Evolutionary conservation across 371 early-diverging fungal genomes (phyloP), one percentile per base, ranked within the genome.

Genomic region (Chytridium lagenaria): DNA sequence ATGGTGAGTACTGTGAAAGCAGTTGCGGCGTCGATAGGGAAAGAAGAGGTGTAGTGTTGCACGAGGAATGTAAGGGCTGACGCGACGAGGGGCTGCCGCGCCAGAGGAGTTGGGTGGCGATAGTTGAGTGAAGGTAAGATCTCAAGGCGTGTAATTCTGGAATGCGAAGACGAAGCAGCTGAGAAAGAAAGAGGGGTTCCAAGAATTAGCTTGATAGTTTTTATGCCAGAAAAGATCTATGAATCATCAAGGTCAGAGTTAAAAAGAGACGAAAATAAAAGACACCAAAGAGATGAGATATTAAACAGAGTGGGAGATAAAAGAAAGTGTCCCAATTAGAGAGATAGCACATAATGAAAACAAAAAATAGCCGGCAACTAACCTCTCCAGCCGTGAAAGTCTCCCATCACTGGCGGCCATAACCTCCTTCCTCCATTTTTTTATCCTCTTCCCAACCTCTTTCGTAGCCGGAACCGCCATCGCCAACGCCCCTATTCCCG

Each of bases 171-270:
- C 16, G 22, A 7, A 38, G 16, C 0, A 63, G 16, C 26, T 26
- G 31, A 23, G 28, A 16, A 1, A 5, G 22, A 39, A 76, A 76
- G 51, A 59, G 50, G 38, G 68, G 39, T 33, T 76, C 76, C 76
- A 71, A 76, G 16, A 50, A 30, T 44, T 50, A 76, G 10, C 52
- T 82, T 83, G 37, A 83, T 77, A 22, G 80, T 70, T 28, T 80
- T 78, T 28, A 84, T 84, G 34, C 85, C 85, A 22, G 40, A 33
- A 16, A 84, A 49, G 34, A 80, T 71, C 69, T 78, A 78, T 34
- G n/a, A 73, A 59, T 5, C n/a, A 52, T 38, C n/a, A n/a, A n/a
- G n/a, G 19, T 28, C 33, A 44, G 44, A 59, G 26, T 33, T 23
- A 7, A 19, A 22, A 16, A 57, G 19, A 51, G 39, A 69, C 23